phyloP scores from a whole-genome alignment of 2,329 filamentous ascomycete species.

The Calycina herbarum region DNA sequence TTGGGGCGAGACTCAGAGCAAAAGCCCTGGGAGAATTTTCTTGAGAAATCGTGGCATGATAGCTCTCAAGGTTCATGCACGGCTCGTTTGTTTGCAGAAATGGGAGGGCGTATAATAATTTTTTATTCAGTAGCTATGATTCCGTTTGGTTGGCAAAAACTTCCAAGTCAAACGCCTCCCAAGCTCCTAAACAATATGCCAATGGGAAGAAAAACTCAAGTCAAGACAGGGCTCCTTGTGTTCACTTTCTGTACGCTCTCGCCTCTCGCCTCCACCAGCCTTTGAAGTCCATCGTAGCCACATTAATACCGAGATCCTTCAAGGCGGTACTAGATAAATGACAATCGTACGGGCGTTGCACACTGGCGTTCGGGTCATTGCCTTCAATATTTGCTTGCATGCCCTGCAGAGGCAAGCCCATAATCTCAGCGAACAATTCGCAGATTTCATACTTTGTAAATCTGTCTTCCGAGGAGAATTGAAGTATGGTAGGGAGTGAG shows the following conservation, averaged over 20 bases:
- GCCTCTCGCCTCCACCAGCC: slow-evolving; percentile 76
- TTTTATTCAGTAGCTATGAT: not conserved
- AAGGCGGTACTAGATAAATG: slow-evolving; percentile 78
- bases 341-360: slow-evolving; percentile 83
- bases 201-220: not conserved
- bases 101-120: too few species aligned
- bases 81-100: too few species aligned
- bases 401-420: slow-evolving; percentile 68
- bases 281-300: slow-evolving; percentile 72
- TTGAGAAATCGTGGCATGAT: too few species aligned
- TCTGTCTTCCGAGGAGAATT: slow-evolving; percentile 83
- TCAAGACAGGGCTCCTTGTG: not conserved
- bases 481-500: slow-evolving; percentile 67
- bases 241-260: slow-evolving; percentile 49
- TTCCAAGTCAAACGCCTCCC: too few species aligned
- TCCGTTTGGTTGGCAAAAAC: not conserved
- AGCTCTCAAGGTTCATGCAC: too few species aligned
- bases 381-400: slow-evolving; percentile 71
- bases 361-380: slow-evolving; percentile 68
- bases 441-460: slow-evolving; percentile 93
- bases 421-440: slow-evolving; percentile 72
- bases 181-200: not conserved
- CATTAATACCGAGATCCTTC: slow-evolving; percentile 71
- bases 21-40: too few species aligned
- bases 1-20: too few species aligned